Evolutionary conservation across 176 grass and related monocot species (phyloP).

Genomic region (Puccinellia tenuiflora): DNA sequence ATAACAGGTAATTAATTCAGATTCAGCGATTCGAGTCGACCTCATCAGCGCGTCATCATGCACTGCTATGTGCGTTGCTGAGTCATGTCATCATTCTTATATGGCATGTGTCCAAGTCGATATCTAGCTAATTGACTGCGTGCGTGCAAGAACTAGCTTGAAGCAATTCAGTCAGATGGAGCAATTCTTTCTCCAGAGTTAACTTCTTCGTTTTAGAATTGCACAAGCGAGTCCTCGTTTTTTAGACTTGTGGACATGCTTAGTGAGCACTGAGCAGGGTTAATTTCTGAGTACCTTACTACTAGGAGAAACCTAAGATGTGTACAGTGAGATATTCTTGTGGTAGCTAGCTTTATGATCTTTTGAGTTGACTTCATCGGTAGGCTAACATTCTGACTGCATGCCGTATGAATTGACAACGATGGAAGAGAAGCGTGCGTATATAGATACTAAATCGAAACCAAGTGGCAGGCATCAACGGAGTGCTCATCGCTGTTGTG

Average conservation of each 20-base stretch:
- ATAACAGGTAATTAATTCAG: neutral
- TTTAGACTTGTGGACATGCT: neutral
- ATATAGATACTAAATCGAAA: neutral
- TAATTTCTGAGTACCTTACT: neutral
- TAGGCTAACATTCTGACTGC: conserved; percentile 27
- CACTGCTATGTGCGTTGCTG: conserved; percentile 20
- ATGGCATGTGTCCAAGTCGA: neutral
- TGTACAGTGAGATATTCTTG: neutral
- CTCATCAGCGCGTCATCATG: conserved; percentile 33
- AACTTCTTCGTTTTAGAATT: too few relatives aligned
- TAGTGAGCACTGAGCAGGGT: neutral
- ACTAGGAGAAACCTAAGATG: neutral
- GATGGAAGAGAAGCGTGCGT: neutral
- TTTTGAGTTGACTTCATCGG: conserved; percentile 12
- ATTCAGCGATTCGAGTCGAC: neutral
- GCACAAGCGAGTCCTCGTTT: neutral
- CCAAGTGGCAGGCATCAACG: neutral
- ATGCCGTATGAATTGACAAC: conserved; percentile 1
- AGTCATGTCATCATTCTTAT: conserved; percentile 16
- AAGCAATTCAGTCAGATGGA: neutral
- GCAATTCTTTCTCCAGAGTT: too few relatives aligned
- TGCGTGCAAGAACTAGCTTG: neutral
- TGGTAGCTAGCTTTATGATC: neutral
- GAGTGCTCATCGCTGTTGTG: neutral
- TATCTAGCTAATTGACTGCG: neutral